Base-by-base conservation (phyloP, 495 filamentous ascomycete species). In the Aspergillus ellipticus region DNA sequence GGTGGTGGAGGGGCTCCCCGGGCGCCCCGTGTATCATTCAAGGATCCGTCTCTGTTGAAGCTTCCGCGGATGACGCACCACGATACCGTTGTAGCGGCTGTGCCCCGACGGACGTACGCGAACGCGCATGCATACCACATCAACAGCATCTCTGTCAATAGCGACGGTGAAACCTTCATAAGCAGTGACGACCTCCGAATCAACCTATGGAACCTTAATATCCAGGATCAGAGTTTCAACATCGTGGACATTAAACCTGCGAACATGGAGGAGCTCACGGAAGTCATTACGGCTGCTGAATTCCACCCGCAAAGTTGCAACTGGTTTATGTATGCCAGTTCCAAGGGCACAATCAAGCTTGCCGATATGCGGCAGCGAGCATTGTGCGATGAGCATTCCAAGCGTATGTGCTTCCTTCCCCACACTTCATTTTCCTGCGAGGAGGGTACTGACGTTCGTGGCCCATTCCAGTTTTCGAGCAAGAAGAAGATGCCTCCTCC, bases 291-390 rank as follows among this genome's bases (percentile, higher is more conserved):
- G 24, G 94, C 94, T 31, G 95, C 94, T 42, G 94, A 98, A 67
- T 98, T 98, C 69, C 94, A 98, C 69, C 94, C 94, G 24, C 79
- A 85, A 63, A 96, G 93, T 78, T 98, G 94, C 78, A 98, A 98
- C 73, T 96, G 90, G 91, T 98, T 98, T 75, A 98, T 98, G 95
- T 98, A 98, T 69, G 94, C 94, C 54, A 97, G 93, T 69, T 97
- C 92, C 48, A 98, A 98, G 73, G 94, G 94, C 51, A 98, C 94
- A 10, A 97, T 98, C 77, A 98, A 98, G 77, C 80, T 98, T 51
- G 94, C 94, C 29, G 94, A 98, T 67, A 98, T 98, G 94, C 81
- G 94, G 55, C 87, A 96, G 77, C 93, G 92, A 57, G 94, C 94
- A 33, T 77, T 98, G 53, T 98, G 94, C 70, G 94, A 98, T 68